Evolutionary conservation across 2,329 filamentous ascomycete genomes (phyloP).

Genomic region (Penicillium occitanis): DNA sequence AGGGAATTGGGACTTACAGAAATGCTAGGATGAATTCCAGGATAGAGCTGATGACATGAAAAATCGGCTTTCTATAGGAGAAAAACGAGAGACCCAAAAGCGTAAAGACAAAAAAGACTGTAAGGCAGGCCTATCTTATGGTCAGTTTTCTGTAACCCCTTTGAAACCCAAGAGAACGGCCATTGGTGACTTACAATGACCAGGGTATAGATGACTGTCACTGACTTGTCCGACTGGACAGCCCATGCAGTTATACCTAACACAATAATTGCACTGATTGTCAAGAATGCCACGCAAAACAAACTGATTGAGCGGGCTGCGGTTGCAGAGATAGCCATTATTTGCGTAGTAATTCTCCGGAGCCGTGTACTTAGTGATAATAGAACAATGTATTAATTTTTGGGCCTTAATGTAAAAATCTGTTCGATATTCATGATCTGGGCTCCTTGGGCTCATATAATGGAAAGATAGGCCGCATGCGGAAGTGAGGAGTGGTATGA

Average conservation of each 20-base stretch:
- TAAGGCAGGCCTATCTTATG: neutral
- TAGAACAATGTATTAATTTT: neutral
- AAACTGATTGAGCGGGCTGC: neutral
- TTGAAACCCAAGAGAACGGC: neutral
- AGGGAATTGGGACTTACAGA: neutral
- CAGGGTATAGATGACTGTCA: constrained; percentile 26
- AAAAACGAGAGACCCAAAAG: neutral
- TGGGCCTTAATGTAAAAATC: too few relatives aligned
- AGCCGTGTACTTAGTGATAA: neutral
- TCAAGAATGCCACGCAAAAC: constrained; percentile 19
- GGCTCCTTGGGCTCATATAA: neutral
- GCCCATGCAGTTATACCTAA: constrained; percentile 28
- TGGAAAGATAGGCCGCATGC: neutral
- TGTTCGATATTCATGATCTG: neutral
- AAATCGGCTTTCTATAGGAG: neutral
- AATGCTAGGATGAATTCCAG: neutral
- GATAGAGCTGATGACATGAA: constrained; percentile 7
- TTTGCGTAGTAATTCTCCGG: neutral
- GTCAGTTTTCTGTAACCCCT: neutral
- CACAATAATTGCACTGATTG: constrained; percentile 24
- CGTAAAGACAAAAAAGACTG: neutral
- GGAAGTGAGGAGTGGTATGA: neutral
- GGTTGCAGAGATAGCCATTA: constrained; percentile 6
- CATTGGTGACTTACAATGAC: constrained; percentile 20
- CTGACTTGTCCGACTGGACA: constrained; percentile 22